phyloP scores from a whole-genome alignment of 1,284 basidiomycete species.

The Trametes polyzona region DNA sequence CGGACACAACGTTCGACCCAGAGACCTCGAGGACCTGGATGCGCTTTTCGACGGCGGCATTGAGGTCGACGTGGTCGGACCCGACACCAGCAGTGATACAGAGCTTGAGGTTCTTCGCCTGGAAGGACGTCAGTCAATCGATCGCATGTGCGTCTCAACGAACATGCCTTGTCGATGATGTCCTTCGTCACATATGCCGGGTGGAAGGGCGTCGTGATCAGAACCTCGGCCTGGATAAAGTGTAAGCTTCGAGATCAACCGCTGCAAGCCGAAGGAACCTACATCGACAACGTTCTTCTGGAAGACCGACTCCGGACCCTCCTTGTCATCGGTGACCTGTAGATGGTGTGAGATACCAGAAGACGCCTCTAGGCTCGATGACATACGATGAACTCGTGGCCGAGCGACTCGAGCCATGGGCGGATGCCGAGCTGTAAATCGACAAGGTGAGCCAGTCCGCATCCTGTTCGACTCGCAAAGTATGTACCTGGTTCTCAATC shows the following conservation, averaged over 20 bases:
- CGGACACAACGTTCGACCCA: constrained; percentile 80
- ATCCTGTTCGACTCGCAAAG: no score
- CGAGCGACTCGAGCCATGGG: constrained; percentile 73
- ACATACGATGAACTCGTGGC: constrained; percentile 76
- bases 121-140: background rate
- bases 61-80: constrained; percentile 92
- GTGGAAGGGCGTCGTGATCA: constrained; percentile 94
- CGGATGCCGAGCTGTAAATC: constrained; percentile 72
- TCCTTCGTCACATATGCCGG: constrained; percentile 89
- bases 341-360: no score
- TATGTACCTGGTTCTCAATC: constrained; percentile 79
- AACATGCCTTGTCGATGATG: constrained; percentile 52
- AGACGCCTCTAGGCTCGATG: no score
- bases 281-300: constrained; percentile 88
- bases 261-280: constrained; percentile 37
- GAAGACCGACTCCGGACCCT: constrained; percentile 85
- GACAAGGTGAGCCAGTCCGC: background rate
- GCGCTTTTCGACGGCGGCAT: constrained; percentile 82
- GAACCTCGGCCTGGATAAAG: constrained; percentile 57
- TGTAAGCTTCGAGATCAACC: constrained; percentile 1
- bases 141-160: background rate
- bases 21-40: constrained; percentile 63
- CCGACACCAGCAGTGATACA: constrained; percentile 95
- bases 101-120: constrained; percentile 91
- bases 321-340: constrained; percentile 90